Percentiles rank a stretch among this genome's conserved stretches.
Conservation (phyloP, 345 rosid species). For the Lagerstroemia speciosa region DNA sequence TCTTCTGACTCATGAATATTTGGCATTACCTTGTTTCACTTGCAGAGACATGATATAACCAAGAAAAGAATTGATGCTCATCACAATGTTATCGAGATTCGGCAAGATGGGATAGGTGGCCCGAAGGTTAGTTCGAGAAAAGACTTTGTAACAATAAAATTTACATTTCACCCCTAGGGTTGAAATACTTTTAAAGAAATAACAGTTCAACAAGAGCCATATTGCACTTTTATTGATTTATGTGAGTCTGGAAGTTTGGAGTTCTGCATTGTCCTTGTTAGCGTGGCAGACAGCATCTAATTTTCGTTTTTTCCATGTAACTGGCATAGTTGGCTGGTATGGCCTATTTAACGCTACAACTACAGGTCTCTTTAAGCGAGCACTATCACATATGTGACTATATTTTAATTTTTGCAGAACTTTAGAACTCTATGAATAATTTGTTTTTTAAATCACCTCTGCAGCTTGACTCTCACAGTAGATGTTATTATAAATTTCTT, state of each 20-base stretch:
- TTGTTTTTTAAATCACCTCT: background rate
- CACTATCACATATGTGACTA: too few species aligned
- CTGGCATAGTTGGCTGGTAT: background rate
- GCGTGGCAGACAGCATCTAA: background rate
- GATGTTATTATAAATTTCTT: background rate
- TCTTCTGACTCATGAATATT: background rate
- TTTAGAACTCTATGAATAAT: background rate
- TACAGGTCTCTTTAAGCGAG: too few species aligned
- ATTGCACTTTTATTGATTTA: too few species aligned
- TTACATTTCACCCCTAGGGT: background rate
- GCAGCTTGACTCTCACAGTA: background rate
- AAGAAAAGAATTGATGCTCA: slow-evolving; percentile 53
- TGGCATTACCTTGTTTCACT: background rate
- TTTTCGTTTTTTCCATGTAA: background rate
- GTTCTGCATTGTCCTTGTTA: background rate
- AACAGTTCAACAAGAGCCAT: too few species aligned
- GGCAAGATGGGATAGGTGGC: slow-evolving; percentile 52
- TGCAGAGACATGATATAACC: slow-evolving; percentile 57
- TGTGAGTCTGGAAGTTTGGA: background rate
- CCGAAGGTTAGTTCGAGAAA: slow-evolving; percentile 35
- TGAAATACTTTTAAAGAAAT: too few species aligned
- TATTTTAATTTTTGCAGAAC: too few species aligned
- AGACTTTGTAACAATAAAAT: background rate
- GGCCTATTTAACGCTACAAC: background rate
- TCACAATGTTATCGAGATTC: slow-evolving; percentile 46